Percentiles rank a stretch among this genome's conserved stretches.
These are phyloP conservation scores for Crithidia bombi DNA, from an alignment of 208 protist genomes.

Conservation along the genomic window DNA sequence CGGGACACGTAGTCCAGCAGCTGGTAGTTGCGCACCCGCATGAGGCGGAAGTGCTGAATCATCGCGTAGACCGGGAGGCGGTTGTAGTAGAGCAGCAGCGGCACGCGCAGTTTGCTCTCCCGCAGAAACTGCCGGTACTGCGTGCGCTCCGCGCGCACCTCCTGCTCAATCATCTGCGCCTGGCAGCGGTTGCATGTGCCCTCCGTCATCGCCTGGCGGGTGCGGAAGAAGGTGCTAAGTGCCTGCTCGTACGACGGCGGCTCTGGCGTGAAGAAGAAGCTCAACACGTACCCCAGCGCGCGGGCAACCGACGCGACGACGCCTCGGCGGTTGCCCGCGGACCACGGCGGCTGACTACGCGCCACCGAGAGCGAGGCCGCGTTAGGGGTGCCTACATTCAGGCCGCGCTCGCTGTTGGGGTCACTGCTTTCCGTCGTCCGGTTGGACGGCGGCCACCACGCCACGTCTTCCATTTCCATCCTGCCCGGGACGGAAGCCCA, in stretches of 20 bases:
- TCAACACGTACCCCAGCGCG: background rate
- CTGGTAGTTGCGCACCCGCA: constrained; percentile 27
- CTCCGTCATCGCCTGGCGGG: constrained; percentile 23
- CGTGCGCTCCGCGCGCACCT: constrained; percentile 11
- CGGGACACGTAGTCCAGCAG: constrained; percentile 31
- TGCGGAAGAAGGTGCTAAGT: constrained; percentile 28
- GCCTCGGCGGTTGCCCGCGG: constrained; percentile 8
- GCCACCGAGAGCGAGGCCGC: constrained; percentile 27
- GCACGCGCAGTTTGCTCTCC: constrained; percentile 27
- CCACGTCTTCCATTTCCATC: constrained; percentile 14
- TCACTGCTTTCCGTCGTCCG: constrained; percentile 13
- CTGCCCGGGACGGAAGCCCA: background rate
- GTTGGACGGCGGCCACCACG: constrained; percentile 29
- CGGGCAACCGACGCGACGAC: constrained; percentile 2
- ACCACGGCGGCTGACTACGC: constrained; percentile 31
- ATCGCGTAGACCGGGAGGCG: constrained; percentile 37
- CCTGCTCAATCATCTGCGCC: constrained; percentile 11
- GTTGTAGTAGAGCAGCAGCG: constrained; percentile 37
- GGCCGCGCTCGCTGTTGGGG: constrained; percentile 8
- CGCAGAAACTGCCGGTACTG: constrained; percentile 29
- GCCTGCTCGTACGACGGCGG: constrained; percentile 25
- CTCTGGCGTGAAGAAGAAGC: background rate
- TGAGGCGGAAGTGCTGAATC: constrained; percentile 23
- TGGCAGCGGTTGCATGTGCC: constrained; percentile 21
- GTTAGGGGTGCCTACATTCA: constrained; percentile 18